Conservation (phyloP, 2,329 filamentous ascomycete species). For the Penicillium sp. region DNA sequence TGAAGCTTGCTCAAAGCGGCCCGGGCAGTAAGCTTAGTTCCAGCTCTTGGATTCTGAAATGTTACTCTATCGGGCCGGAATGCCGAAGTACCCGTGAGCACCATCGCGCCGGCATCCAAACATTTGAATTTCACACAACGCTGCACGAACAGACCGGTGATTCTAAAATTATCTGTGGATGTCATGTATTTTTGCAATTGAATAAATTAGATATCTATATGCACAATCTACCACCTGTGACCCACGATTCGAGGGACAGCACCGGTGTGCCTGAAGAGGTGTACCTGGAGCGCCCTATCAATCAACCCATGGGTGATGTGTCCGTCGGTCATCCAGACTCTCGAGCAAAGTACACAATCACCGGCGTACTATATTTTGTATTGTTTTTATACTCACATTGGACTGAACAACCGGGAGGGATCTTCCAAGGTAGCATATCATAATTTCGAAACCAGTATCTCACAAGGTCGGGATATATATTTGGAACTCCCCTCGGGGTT, state of each 20-base stretch:
- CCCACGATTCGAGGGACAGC: not conserved
- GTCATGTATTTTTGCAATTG: not conserved
- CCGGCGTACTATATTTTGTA: not conserved
- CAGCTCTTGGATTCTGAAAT: not conserved
- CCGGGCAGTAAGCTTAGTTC: not conserved
- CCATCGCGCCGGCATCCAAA: not conserved
- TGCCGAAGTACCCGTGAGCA: conserved; percentile 1
- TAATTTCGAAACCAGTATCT: too few species aligned
- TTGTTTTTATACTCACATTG: not conserved
- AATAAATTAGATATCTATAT: not conserved
- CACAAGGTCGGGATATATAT: too few species aligned
- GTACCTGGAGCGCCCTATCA: not conserved
- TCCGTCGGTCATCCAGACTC: not conserved
- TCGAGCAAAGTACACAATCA: not conserved
- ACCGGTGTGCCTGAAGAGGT: not conserved
- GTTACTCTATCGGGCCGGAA: not conserved
- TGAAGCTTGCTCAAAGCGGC: conserved; percentile 27
- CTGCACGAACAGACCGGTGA: too few species aligned
- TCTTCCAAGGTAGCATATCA: too few species aligned
- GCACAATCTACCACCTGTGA: not conserved
- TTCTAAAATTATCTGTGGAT: too few species aligned
- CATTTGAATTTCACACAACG: too few species aligned
- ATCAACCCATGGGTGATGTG: not conserved
- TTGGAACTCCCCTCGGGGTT: too few species aligned
- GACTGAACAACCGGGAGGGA: not conserved